A percentile compares a stretch with the other conserved stretches of the same genome.
phyloP scores from a whole-genome alignment of 345 rosid species.

The Isatis tinctoria region DNA sequence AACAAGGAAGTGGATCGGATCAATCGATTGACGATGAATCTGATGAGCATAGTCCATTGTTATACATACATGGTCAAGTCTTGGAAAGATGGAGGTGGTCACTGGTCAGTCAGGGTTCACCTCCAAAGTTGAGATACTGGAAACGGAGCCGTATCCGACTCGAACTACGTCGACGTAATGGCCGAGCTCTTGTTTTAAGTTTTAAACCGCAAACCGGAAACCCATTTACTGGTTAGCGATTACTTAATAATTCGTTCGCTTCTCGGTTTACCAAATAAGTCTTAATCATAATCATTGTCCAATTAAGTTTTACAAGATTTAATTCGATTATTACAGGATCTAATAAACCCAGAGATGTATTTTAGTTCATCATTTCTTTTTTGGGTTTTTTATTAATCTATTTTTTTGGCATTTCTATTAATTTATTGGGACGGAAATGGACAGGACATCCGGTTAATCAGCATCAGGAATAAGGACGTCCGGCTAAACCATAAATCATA shows the following conservation, averaged over 20 bases:
- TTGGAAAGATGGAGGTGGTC: background rate
- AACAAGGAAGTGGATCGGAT: slow-evolving; percentile 9
- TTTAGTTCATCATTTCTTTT: background rate
- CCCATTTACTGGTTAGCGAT: background rate
- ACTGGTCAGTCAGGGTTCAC: background rate
- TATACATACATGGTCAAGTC: background rate
- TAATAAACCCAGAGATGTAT: background rate
- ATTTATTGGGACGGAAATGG: background rate
- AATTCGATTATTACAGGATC: too few species aligned
- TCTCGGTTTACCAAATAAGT: background rate
- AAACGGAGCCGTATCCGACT: background rate
- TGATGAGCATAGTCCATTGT: background rate
- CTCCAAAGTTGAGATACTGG: background rate
- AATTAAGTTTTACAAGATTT: too few species aligned
- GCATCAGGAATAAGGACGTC: background rate
- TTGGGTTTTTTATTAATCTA: background rate
- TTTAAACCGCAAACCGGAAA: slow-evolving; percentile 11
- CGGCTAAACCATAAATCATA: background rate
- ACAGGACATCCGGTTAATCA: background rate
- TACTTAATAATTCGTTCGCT: background rate
- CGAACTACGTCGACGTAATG: background rate
- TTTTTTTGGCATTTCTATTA: background rate
- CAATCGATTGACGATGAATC: background rate
- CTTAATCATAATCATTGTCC: too few species aligned
- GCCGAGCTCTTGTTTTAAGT: background rate